Base-by-base conservation (phyloP, 106 monocot genomes). In the Allium cepa region DNA sequence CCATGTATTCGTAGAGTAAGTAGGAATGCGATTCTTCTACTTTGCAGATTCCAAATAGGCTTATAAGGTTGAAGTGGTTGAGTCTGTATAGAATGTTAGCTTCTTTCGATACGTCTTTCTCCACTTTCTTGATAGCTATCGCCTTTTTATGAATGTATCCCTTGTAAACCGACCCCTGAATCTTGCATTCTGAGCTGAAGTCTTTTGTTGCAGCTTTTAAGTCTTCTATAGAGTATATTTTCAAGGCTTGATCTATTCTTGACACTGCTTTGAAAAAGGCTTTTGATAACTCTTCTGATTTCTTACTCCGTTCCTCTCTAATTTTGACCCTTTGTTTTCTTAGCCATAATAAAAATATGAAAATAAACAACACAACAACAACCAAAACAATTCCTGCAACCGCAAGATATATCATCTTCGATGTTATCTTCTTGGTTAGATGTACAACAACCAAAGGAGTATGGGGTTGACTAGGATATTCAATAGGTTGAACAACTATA, bases 1-100 rank as follows among this genome's bases (percentile, higher is more conserved):
- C 72, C 72, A 73, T 73, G 53, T 61, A 72, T 60, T 78, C 72
- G 17, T 78, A 78, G 8, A 73, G 52, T 17, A 72, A 46, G 36
- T 66, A 78, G 63, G 53, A 59, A 46, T 53, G 12, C n/a, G 66
- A 65, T 60, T 72, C 61, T 67, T 72, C 61, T 36, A 47, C 56
- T 12, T 55, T 53, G 17, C 67, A 26, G 12, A 73, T 12, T 4
- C 78, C 78, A 45, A 11, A 27, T 17, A 78, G 72, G 57, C 67
- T 72, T 9, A 73, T 78, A 13, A 78, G 51, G 56, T 73, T 78
- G 62, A 62, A 66, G 62, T 78, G 78, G 61, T 78, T 78, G 72
- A 78, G 72, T 45, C 73, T 78, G 52, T 73, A 46, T 55, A 78
- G 72, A 48, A 78, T 68, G 36, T 62, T 68, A 56, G 57, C 72